Base-by-base conservation (phyloP, 768 basidiomycete genomes). In the Kwoniella botswanensis region DNA sequence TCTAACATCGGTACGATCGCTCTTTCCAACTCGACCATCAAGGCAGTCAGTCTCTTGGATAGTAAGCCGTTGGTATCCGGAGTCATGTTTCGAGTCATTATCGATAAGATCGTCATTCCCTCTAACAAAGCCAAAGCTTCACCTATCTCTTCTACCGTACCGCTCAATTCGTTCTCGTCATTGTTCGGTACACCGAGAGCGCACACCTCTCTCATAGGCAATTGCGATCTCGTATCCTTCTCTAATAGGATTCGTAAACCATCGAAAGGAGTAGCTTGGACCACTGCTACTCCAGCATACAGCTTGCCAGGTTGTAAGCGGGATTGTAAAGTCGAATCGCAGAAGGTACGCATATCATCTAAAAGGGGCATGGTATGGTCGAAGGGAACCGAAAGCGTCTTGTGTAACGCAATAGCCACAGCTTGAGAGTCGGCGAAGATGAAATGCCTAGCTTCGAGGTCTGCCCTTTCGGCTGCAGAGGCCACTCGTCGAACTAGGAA, bases 261-360 rank as follows among this genome's bases (percentile, higher is more conserved):
- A 44, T 83, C 82, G 66, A 83, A 83, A 3, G 84, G 82, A 0
- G 83, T 80, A 12, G 84, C 80, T 63, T 84, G 84, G 18, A 82
- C 79, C 59, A 84, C 76, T 3, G 78, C 79, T 1, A 82, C 78
- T 5, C 81, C 78, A 22, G 78, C 78, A 68, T 84, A 84, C 10
- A 84, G 66, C 18, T 73, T 75, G 3, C 77, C 81, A 17, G 80
- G 78, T 56, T 76, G 75, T 35, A 79, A 66, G 0, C 66, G 53
- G 4, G 72, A 58, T 5, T 70, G 73, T 54, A 77, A 65, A 18
- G 80, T 81, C 17, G 72, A 65, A 44, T 79, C 78, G 56, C 78
- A 78, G 63, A 80, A 84, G 2, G 67, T 56, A 41, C 71, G 69
- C 42, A 83, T 76, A 53, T 79, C 81, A 1, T 76, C 69, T 12